Evolutionary conservation across 2,329 filamentous ascomycete genomes (phyloP), one percentile per base, ranked within the genome.

Genomic region (Seiridium unicorne): DNA sequence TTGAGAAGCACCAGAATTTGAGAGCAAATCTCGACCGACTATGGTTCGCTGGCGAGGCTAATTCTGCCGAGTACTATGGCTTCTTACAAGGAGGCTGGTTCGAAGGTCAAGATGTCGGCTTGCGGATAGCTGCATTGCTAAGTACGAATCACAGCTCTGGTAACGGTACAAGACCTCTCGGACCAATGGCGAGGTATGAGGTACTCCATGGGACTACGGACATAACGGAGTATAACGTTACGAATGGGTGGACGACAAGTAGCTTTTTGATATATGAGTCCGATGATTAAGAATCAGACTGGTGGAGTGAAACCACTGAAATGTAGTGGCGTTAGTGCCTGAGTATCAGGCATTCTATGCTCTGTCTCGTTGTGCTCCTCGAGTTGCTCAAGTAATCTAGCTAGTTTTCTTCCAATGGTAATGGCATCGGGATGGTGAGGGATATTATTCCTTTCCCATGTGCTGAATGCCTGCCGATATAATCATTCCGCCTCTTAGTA

Each of bases 1-100:
- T 90, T 0, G 83, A 89, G 66, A 84, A 81, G 75, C 88, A 90
- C 64, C 83, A 90, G 68, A 90, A 90, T 64, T 76, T 90, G 11
- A 81, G 88, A 1, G 85, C 87, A n/a, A 89, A 89, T 61, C 72
- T 88, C 0, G 80, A 79, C 9, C 73, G 84, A 0, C 70, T 90
- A 3, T 89, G 82, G 76, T 90, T 89, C 64, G 86, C 88, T 0
- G 88, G 88, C 0, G 88, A 90, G 68, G 84, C 83, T 1, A 88
- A 82, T 0, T 87, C 82, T 46, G 79, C 84, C 0, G 78, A 84
- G 65, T 89, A 88, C 69, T 90, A 82, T 70, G 88, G 88, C 0
- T 90, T 87, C 71, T 64, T 90, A 68, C 88, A 90, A 34, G 85
- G 84, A 0, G 84, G 84, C 0, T 88, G 78, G 72, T 85, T 78